These are phyloP conservation scores for Silene latifolia DNA, from an alignment of 148 eudicot genomes.

Conservation along the genomic window DNA sequence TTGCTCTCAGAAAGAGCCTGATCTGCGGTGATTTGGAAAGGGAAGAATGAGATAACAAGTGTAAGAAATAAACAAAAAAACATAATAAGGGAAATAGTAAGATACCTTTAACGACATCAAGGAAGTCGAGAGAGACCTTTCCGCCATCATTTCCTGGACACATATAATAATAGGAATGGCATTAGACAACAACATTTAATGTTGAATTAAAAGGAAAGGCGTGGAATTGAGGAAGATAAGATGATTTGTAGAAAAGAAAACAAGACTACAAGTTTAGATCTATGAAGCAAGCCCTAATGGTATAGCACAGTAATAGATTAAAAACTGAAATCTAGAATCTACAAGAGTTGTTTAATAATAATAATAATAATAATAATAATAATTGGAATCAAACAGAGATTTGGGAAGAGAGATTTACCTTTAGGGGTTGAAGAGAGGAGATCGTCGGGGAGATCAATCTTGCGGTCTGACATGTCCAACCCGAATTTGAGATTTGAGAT, in stretches of 20 bases:
- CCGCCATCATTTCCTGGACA: conserved; percentile 54
- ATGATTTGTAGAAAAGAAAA: no score
- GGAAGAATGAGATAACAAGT: conserved; percentile 3
- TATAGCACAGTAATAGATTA: no score
- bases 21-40: conserved; percentile 42
- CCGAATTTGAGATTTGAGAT: neutral
- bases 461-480: conserved; percentile 47
- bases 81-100: neutral
- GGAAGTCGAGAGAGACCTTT: conserved; percentile 42
- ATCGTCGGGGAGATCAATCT: conserved; percentile 67
- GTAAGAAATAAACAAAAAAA: neutral
- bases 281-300: no score
- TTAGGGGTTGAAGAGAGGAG: conserved; percentile 52
- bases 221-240: no score
- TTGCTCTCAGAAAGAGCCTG: conserved; percentile 68
- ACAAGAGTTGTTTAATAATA: no score
- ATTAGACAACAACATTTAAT: no score
- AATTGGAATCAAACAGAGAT: neutral
- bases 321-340: no score
- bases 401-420: conserved; percentile 10
- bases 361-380: no score
- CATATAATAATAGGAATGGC: neutral
- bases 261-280: no score
- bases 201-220: no score
- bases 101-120: conserved; percentile 78